A percentile compares a stretch with the other conserved stretches of the same genome.
phyloP scores from a whole-genome alignment of 129 eudicot species.

The Gnaphalium uliginosum region DNA sequence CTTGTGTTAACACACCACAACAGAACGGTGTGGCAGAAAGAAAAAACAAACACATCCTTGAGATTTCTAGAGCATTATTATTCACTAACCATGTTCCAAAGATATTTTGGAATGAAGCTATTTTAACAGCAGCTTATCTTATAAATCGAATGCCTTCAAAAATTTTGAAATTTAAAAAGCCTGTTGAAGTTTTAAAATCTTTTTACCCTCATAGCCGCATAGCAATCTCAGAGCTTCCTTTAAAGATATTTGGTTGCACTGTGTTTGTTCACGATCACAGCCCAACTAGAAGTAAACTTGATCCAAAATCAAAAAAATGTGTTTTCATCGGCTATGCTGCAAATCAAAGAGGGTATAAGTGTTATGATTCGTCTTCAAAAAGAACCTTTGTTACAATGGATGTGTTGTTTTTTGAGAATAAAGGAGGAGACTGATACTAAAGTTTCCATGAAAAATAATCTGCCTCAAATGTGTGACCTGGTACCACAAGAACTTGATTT shows the following conservation, averaged over 20 bases:
- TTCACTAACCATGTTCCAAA: background rate
- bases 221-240: background rate
- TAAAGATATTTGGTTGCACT: background rate
- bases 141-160: background rate
- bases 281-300: background rate
- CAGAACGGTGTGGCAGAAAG: background rate
- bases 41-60: background rate
- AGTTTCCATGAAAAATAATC: no score
- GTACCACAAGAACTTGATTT: background rate
- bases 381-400: background rate
- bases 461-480: background rate
- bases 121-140: background rate
- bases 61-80: background rate
- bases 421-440: background rate
- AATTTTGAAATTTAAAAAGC: background rate
- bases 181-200: background rate
- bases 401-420: background rate
- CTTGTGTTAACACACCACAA: background rate
- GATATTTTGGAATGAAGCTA: background rate
- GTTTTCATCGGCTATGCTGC: constrained; percentile 1
- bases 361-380: background rate
- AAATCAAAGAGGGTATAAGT: background rate
- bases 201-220: background rate
- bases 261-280: background rate
- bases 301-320: background rate